These are phyloP conservation scores for Sanghuangporus weigelae DNA, from an alignment of 1,284 basidiomycete species.

Conservation along the genomic window DNA sequence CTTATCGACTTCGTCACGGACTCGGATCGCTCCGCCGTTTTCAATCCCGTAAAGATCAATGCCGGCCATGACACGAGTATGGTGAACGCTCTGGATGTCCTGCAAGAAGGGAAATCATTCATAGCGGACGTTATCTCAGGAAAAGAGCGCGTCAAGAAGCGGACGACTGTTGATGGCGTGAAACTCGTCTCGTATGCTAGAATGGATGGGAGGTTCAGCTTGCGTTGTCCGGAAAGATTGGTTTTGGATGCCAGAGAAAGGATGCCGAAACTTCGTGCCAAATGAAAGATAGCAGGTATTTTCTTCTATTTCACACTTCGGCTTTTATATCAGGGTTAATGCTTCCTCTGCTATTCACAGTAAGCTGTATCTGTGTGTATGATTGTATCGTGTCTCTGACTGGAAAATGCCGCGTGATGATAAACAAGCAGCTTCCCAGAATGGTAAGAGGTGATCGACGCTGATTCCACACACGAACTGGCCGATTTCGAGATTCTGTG, in stretches of 20 bases:
- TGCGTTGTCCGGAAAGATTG: slow-evolving; percentile 46
- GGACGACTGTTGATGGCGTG: slow-evolving; percentile 33
- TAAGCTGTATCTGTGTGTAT: background rate
- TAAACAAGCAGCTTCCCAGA: too few species aligned
- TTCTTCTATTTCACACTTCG: background rate
- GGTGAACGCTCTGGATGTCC: slow-evolving; percentile 39
- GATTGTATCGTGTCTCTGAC: too few species aligned
- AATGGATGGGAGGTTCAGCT: slow-evolving; percentile 36
- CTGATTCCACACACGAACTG: too few species aligned
- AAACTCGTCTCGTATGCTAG: slow-evolving; percentile 40
- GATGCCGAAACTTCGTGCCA: background rate
- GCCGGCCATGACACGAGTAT: slow-evolving; percentile 43
- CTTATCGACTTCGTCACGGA: slow-evolving; percentile 35
- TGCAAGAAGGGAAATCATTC: slow-evolving; percentile 36
- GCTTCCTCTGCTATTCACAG: background rate
- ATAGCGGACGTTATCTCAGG: slow-evolving; percentile 42
- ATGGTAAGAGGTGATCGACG: too few species aligned
- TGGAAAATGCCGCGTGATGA: too few species aligned
- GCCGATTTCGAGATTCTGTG: too few species aligned
- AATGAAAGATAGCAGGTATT: background rate
- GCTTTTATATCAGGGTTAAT: background rate
- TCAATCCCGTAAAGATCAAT: slow-evolving; percentile 36
- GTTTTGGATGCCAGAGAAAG: slow-evolving; percentile 32
- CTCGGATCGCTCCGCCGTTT: slow-evolving; percentile 20
- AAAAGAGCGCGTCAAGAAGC: slow-evolving; percentile 32